Evolutionary conservation across 441 rosid species (phyloP).

Genomic region (Euphorbia corollata): DNA sequence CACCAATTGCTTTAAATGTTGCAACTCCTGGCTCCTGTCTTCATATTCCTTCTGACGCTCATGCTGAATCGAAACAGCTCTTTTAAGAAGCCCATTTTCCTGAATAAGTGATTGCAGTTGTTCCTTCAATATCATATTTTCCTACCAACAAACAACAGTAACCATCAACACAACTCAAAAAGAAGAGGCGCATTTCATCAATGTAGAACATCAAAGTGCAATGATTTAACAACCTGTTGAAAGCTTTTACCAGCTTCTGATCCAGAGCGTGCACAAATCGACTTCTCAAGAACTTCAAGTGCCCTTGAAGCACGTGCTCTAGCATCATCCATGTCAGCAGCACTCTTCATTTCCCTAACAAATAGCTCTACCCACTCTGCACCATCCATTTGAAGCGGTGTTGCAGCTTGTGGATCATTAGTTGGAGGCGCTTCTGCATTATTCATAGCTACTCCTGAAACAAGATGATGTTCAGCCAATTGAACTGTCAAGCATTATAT

Average conservation of each 20-base stretch:
- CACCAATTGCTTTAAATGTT: conserved; percentile 64
- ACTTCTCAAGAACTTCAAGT: conserved; percentile 70
- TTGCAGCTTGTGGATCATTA: conserved; percentile 33
- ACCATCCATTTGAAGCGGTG: conserved; percentile 35
- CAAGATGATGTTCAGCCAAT: conserved; percentile 5
- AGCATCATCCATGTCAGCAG: conserved; percentile 79
- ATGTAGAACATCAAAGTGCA: conserved; percentile 20
- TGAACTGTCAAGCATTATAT: background rate
- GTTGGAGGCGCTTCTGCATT: conserved; percentile 32
- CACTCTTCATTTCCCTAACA: conserved; percentile 70
- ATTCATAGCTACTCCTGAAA: conserved; percentile 30
- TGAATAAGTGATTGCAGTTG: conserved; percentile 65
- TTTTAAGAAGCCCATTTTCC: conserved; percentile 67
- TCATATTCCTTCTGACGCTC: conserved; percentile 72
- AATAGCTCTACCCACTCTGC: conserved; percentile 67
- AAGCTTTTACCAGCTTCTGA: conserved; percentile 53
- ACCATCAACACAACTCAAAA: conserved; percentile 8
- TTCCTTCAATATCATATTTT: conserved; percentile 62
- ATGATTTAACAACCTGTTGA: conserved; percentile 36
- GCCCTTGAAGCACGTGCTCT: conserved; percentile 81
- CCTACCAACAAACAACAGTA: conserved; percentile 31
- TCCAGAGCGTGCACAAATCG: conserved; percentile 56
- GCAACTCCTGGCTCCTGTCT: conserved; percentile 57
- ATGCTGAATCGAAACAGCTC: conserved; percentile 81
- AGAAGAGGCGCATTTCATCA: conserved; percentile 18